A percentile compares a stretch with the other conserved stretches of the same genome.
phyloP scores from a whole-genome alignment of 148 eudicot genomes.

The Rhododendron griersonianum region DNA sequence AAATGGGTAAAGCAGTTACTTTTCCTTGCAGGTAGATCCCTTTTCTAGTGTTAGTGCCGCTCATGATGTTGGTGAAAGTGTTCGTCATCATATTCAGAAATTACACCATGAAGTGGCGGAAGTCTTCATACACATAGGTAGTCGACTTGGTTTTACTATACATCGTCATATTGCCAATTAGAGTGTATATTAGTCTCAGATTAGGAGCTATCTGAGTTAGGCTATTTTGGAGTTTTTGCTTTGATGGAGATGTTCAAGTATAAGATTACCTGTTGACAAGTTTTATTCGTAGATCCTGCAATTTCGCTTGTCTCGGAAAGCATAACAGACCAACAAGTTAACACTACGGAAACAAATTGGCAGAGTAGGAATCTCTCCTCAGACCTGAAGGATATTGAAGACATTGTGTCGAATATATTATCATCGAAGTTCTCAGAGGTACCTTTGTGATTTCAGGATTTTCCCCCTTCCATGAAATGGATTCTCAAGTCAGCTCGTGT shows the following conservation, averaged over 20 bases:
- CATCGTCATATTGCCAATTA: no score
- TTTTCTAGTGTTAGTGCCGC: constrained; percentile 94
- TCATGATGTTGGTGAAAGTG: constrained; percentile 86
- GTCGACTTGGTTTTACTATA: background rate
- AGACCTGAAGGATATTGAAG: constrained; percentile 55
- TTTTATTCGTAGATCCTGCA: constrained; percentile 56
- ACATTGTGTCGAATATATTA: constrained; percentile 43
- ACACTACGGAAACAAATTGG: constrained; percentile 19
- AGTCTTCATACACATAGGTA: constrained; percentile 98
- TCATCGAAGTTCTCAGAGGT: constrained; percentile 67
- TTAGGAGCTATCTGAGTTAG: background rate
- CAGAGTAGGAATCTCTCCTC: constrained; percentile 14
- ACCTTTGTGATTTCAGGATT: background rate
- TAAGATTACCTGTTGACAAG: background rate
- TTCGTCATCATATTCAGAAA: constrained; percentile 60
- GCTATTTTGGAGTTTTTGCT: background rate
- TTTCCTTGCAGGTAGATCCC: constrained; percentile 76
- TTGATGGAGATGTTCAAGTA: background rate
- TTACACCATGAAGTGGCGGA: constrained; percentile 85
- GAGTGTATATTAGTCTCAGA: background rate
- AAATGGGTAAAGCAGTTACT: constrained; percentile 8
- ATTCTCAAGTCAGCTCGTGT: background rate
- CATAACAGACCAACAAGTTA: constrained; percentile 20
- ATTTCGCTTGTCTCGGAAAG: constrained; percentile 41
- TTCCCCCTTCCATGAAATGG: background rate